Conservation (phyloP, 1,139 yeast genomes). For the Zygoascus hellenicus region DNA sequence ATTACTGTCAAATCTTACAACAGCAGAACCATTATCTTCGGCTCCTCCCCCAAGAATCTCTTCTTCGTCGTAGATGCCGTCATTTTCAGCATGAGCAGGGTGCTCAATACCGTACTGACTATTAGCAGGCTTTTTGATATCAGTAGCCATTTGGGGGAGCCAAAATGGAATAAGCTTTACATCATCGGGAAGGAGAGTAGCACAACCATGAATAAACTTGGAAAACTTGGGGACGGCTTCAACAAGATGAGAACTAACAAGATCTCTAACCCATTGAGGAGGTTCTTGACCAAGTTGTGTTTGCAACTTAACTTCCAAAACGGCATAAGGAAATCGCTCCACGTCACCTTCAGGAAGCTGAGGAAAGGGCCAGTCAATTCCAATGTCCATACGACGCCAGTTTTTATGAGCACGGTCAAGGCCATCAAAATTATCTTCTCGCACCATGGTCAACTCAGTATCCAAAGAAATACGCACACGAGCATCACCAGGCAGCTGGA, state of each 20-base stretch:
- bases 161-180: conserved; percentile 88
- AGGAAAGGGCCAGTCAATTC: conserved; percentile 90
- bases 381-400: conserved; percentile 98
- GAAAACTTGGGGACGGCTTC: conserved; percentile 98
- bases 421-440: conserved; percentile 96
- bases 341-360: conserved; percentile 81
- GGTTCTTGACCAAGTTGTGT: conserved; percentile 99
- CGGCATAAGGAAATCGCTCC: conserved; percentile 95
- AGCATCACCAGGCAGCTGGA: conserved; percentile 98
- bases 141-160: conserved; percentile 97
- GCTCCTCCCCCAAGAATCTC: conserved; percentile 20
- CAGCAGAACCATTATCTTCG: conserved; percentile 13
- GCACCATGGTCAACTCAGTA: conserved; percentile 90
- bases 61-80: conserved; percentile 36
- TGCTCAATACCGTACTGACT: conserved; percentile 60
- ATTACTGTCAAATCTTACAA: conserved; percentile 26
- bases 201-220: conserved; percentile 93
- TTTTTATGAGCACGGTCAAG: conserved; percentile 81
- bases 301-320: conserved; percentile 90
- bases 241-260: conserved; percentile 84
- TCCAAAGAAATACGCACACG: conserved; percentile 96
- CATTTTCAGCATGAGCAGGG: conserved; percentile 44
- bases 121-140: conserved; percentile 81
- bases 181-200: conserved; percentile 75
- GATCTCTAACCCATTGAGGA: conserved; percentile 92